Evolutionary conservation across 257 asterid genomes (phyloP), one percentile per base, ranked within the genome.

Genomic region (Phtheirospermum japonicum): DNA sequence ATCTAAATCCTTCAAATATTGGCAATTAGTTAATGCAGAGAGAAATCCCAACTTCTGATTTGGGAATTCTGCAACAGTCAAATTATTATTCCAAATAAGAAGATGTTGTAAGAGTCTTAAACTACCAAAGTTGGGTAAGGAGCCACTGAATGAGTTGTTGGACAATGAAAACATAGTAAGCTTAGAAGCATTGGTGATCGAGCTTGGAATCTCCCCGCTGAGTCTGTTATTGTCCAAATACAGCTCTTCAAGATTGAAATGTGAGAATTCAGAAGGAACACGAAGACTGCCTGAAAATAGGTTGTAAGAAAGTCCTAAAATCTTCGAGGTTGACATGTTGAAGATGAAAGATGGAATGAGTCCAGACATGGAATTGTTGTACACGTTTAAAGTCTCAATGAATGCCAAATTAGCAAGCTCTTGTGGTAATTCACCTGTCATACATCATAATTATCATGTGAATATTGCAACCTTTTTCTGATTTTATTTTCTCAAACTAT

Each of bases 351-450:
- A 19, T 2, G 74, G 74, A 5, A 71, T 55, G 46, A 36, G 17
- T 11, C 73, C 71, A 5, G 26, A 11, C 4, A 68, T 28, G 5
- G 32, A 9, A 46, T 67, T 73, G 48, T 39, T 2, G 5, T 0
- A 0, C 37, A 56, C n/a, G 2, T 3, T 0, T 0, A 6, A 55
- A 12, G 0, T 1, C 1, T 8, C 13, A 19, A 2, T 56, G 51
- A 9, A 7, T 19, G 17, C 2, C 45, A 72, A 57, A 11, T 59
- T 56, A 3, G 58, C 73, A 54, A 78, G 34, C 69, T 73, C 82
- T 12, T 20, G 20, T 19, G 84, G 87, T 52, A 81, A 10, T 62
- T 61, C 71, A 61, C 84, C 87, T 78, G 72, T 4, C 2, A 34
- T 34, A 5, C 40, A 39, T 8, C 0, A 0, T 39, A 8, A 39